A percentile compares a stretch with the other conserved stretches of the same genome.
Conservation (phyloP, 192 early-diverging fungal genomes). For the Backusella macrospora region DNA sequence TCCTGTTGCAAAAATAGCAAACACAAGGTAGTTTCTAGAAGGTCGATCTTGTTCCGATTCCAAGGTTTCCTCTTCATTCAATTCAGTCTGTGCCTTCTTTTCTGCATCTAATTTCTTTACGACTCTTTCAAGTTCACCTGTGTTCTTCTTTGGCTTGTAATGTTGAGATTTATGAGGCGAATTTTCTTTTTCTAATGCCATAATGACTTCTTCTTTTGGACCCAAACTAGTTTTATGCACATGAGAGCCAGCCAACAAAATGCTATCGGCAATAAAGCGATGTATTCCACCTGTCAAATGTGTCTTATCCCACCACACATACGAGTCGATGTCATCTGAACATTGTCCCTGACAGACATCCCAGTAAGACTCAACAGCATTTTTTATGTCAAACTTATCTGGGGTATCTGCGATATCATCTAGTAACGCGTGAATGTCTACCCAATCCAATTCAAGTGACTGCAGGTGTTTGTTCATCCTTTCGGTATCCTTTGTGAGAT, state of each 20-base stretch:
- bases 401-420: conserved; percentile 29
- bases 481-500: conserved; percentile 13
- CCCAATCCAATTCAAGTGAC: conserved; percentile 22
- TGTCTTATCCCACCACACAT: conserved; percentile 43
- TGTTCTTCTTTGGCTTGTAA: conserved; percentile 18
- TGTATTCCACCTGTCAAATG: conserved; percentile 43
- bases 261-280: conserved; percentile 35
- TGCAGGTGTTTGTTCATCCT: conserved; percentile 23
- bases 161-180: conserved; percentile 4
- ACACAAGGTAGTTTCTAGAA: conserved; percentile 11
- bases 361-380: conserved; percentile 33
- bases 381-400: conserved; percentile 32
- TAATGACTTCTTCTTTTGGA: neutral
- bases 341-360: conserved; percentile 37
- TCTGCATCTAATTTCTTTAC: neutral
- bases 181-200: neutral
- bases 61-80: neutral
- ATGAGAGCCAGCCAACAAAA: conserved; percentile 26
- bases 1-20: conserved; percentile 1
- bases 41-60: neutral
- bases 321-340: conserved; percentile 26
- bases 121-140: neutral
- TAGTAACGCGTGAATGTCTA: conserved; percentile 28
- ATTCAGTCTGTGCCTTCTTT: conserved; percentile 2
- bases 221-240: neutral